phyloP scores from a whole-genome alignment of 2,329 filamentous ascomycete genomes.

The Cadophora malorum region DNA sequence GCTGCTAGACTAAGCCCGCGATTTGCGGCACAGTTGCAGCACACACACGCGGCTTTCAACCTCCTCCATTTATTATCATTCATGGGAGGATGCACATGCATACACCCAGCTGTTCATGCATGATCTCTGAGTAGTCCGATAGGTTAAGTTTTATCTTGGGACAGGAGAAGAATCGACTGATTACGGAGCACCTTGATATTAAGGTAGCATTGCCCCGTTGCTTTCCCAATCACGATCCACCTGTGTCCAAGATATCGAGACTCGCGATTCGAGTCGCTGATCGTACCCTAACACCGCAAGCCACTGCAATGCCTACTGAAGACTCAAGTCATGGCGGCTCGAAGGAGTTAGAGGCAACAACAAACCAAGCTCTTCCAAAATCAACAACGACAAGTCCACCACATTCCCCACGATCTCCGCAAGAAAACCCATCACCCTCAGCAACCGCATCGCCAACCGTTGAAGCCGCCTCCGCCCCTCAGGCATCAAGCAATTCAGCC shows the following conservation, averaged over 20 bases:
- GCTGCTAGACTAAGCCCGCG: not conserved
- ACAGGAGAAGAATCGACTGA: not conserved
- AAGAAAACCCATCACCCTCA: not conserved
- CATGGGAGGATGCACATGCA: conserved; percentile 5
- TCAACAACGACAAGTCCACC: not conserved
- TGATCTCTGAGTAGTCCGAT: not conserved
- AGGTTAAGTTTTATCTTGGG: not conserved
- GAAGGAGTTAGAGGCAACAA: not conserved
- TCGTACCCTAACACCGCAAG: not conserved
- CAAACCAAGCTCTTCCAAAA: not conserved
- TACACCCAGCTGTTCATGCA: not conserved
- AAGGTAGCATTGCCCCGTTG: not conserved
- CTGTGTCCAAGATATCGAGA: not conserved
- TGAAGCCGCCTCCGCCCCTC: not conserved
- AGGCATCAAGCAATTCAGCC: not conserved
- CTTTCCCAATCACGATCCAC: not conserved
- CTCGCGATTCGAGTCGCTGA: not conserved
- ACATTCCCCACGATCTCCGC: not conserved
- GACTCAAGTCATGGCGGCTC: not conserved
- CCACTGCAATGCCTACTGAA: not conserved
- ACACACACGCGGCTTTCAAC: not conserved
- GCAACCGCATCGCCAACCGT: not conserved
- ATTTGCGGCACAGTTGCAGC: not conserved
- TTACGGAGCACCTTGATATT: not conserved
- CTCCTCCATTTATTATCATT: not conserved